These are phyloP conservation scores for Saccharomycopsis guyanensis DNA, from an alignment of 805 yeast species.

Conservation along the genomic window DNA sequence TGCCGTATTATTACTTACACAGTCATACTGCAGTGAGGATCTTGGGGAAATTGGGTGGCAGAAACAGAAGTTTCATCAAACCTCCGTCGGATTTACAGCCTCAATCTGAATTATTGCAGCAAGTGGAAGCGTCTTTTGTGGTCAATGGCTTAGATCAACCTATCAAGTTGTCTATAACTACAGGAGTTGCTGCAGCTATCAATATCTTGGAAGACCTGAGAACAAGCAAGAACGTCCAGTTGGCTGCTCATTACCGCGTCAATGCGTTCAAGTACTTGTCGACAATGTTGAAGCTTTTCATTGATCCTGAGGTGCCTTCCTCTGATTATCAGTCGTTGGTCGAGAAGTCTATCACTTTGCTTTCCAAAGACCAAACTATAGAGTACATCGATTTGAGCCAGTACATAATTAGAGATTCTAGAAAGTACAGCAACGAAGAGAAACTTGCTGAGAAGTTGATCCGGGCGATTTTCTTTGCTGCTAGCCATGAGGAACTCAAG, in stretches of 20 bases:
- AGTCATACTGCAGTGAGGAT: slow-evolving; percentile 92
- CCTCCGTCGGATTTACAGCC: slow-evolving; percentile 59
- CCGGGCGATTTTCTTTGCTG: slow-evolving; percentile 67
- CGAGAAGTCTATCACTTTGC: slow-evolving; percentile 40
- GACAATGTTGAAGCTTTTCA: slow-evolving; percentile 56
- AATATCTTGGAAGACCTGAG: slow-evolving; percentile 63
- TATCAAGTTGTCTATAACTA: slow-evolving; percentile 70
- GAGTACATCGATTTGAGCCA: slow-evolving; percentile 32
- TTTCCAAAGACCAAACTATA: slow-evolving; percentile 30
- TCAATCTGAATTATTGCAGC: slow-evolving; percentile 50
- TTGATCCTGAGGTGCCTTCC: slow-evolving; percentile 38
- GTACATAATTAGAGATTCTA: slow-evolving; percentile 39
- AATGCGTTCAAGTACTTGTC: slow-evolving; percentile 73
- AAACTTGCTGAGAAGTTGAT: slow-evolving; percentile 55
- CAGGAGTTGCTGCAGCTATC: slow-evolving; percentile 77
- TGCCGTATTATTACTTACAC: slow-evolving; percentile 91
- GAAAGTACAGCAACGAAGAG: slow-evolving; percentile 52
- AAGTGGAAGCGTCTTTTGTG: slow-evolving; percentile 60
- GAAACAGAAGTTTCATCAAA: slow-evolving; percentile 79
- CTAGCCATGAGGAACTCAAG: slow-evolving; percentile 63
- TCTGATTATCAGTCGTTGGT: slow-evolving; percentile 36
- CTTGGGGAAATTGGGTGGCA: slow-evolving; percentile 91
- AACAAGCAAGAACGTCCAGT: slow-evolving; percentile 15
- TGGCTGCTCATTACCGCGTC: slow-evolving; percentile 55
- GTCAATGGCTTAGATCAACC: slow-evolving; percentile 61